phyloP scores from a whole-genome alignment of 225 moss, liverwort and hornwort species.

The Neckera pumila region DNA sequence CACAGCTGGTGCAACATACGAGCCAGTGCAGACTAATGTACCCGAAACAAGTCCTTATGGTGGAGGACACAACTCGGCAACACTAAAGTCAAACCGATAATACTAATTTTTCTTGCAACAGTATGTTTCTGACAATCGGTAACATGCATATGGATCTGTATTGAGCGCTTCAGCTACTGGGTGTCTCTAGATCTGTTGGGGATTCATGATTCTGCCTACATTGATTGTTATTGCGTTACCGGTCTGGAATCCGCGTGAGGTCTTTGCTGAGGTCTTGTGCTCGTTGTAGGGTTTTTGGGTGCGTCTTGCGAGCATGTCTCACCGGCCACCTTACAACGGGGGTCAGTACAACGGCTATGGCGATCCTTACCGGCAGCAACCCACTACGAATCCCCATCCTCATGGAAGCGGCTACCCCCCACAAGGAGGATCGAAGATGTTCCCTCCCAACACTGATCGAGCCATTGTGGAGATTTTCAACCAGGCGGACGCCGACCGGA shows the following conservation, averaged over 20 bases:
- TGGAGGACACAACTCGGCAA: not conserved
- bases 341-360: not conserved
- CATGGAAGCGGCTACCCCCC: not conserved
- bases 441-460: constrained; percentile 3
- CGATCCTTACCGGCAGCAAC: not conserved
- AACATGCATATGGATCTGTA: no score
- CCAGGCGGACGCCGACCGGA: constrained; percentile 12
- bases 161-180: not conserved
- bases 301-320: not conserved
- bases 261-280: not conserved
- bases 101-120: not conserved
- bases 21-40: not conserved
- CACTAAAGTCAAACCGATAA: not conserved
- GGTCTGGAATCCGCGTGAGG: not conserved
- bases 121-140: not conserved
- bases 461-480: constrained; percentile 13
- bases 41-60: not conserved
- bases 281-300: not conserved
- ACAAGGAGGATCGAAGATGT: not conserved
- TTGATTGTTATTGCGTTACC: not conserved
- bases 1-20: no score
- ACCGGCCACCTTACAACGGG: not conserved
- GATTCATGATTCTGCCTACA: no score
- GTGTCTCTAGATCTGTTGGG: not conserved
- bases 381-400: not conserved